A percentile compares a stretch with the other conserved stretches of the same genome.
Conservation (phyloP, 2,329 filamentous ascomycete genomes). For the Bipolaris victoriae region DNA sequence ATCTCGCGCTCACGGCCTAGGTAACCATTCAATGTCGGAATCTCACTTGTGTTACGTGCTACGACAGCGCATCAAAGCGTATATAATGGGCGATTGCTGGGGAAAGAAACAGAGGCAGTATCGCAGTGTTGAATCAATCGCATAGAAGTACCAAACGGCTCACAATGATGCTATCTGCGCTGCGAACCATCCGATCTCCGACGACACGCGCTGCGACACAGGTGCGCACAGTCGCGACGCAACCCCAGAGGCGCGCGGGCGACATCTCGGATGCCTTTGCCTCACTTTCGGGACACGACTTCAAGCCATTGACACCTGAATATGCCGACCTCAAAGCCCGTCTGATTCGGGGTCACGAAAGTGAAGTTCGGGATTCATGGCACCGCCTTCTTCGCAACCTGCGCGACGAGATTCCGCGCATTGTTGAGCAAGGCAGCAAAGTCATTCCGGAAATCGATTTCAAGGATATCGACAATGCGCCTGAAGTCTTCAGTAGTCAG, state of each 20-base stretch:
- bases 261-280: conserved; percentile 60
- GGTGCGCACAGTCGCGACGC: conserved; percentile 39
- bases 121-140: conserved; percentile 10
- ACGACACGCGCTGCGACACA: conserved; percentile 27
- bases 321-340: conserved; percentile 55
- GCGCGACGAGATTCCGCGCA: conserved; percentile 54
- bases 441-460: conserved; percentile 57
- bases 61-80: conserved; percentile 10
- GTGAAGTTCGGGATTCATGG: conserved; percentile 55
- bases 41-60: background rate
- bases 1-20: conserved; percentile 19
- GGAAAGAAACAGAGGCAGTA: conserved; percentile 15
- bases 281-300: conserved; percentile 55
- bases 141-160: conserved; percentile 7
- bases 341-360: conserved; percentile 57
- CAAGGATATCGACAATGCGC: conserved; percentile 55
- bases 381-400: conserved; percentile 52
- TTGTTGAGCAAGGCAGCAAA: conserved; percentile 51
- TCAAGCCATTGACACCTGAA: conserved; percentile 52
- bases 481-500: conserved; percentile 62
- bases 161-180: conserved; percentile 37
- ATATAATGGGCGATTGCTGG: conserved; percentile 30
- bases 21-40: conserved; percentile 29
- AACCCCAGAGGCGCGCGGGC: conserved; percentile 53
- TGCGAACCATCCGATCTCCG: conserved; percentile 36